Percentiles rank a stretch among this genome's conserved stretches.
Evolutionary conservation across 768 basidiomycete species (phyloP).

Genomic region (Lactarius sp.): DNA sequence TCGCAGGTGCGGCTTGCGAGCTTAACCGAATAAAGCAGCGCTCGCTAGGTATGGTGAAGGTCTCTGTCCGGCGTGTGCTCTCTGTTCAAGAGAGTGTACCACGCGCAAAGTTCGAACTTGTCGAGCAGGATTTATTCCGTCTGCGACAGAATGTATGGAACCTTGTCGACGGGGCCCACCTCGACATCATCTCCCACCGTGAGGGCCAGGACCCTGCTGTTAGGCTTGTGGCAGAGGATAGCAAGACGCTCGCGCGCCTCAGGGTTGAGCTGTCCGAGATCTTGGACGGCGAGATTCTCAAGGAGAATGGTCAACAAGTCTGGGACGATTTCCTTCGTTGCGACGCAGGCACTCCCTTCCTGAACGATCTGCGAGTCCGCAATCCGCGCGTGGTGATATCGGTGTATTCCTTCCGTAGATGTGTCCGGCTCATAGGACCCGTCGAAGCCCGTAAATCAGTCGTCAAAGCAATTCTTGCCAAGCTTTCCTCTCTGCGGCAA

Average conservation of each 20-base stretch:
- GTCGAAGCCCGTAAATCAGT: conserved; percentile 38
- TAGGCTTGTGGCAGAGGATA: conserved; percentile 46
- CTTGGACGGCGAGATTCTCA: conserved; percentile 55
- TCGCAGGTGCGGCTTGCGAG: conserved; percentile 48
- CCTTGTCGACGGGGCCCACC: conserved; percentile 30
- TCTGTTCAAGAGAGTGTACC: conserved; percentile 46
- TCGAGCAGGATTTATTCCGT: conserved; percentile 42
- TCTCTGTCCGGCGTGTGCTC: conserved; percentile 52
- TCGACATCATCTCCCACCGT: conserved; percentile 30
- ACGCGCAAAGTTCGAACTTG: conserved; percentile 34
- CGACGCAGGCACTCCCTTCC: conserved; percentile 39
- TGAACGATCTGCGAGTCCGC: conserved; percentile 40
- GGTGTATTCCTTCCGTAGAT: conserved; percentile 38
- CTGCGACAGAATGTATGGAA: conserved; percentile 39
- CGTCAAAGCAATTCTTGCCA: conserved; percentile 43
- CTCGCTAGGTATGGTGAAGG: conserved; percentile 41
- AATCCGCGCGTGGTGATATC: conserved; percentile 42
- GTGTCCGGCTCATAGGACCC: conserved; percentile 52
- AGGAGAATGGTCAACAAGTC: conserved; percentile 43
- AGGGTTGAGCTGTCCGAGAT: conserved; percentile 60
- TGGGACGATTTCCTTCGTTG: conserved; percentile 65
- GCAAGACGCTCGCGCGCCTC: conserved; percentile 47
- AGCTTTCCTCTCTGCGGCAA: conserved; percentile 41
- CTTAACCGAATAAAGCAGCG: conserved; percentile 45
- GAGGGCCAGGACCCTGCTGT: conserved; percentile 31